Base-by-base conservation (phyloP, 495 filamentous ascomycete genomes). In the Neurospora sp. region DNA sequence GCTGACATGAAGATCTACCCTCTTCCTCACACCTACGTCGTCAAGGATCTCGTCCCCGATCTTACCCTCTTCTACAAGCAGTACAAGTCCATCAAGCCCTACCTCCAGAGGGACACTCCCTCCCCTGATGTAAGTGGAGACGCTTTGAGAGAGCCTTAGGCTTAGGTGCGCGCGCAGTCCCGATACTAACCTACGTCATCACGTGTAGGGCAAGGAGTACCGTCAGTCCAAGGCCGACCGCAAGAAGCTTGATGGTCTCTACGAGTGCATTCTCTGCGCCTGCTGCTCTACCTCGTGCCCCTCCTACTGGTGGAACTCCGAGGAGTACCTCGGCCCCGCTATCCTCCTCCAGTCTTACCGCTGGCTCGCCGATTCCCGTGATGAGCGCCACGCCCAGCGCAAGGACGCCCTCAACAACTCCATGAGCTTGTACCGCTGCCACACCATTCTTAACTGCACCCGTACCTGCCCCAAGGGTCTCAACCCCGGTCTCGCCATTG, bases 1-100 rank as follows among this genome's bases (percentile, higher is more conserved):
- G 85, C 91, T 75, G 92, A 97, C 76, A 87, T 92, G 78, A 96
- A 97, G 87, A 96, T 99, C 87, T 99, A 99, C 85, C 96, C 96
- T 16, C 88, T 99, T 72, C 96, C 96, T 74, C 96, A 99, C 87
- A 99, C 94, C 81, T 99, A 97, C 86, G 92, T 98, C 76, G 95
- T 99, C 85, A 99, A 97, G 89, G 96, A 99, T 81, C 88, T 99
- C 74, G 95, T 99, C 14, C 95, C 96, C 69, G 96, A 99, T 82
- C 85, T 99, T 76, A 99, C 96, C 76, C 92, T 93, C 73, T 98
- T 99, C 90, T 99, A 99, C 91, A 97, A 98, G 87, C 96, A 99
- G 88, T 99, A 99, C 90, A 97, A 97, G 85, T 97, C 95, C 31
- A 97, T 99, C 86, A 97, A 99, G 89, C 96, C 96, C 8, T 99